phyloP scores from a whole-genome alignment of 495 filamentous ascomycete genomes.

The Penicillium cataractarum region DNA sequence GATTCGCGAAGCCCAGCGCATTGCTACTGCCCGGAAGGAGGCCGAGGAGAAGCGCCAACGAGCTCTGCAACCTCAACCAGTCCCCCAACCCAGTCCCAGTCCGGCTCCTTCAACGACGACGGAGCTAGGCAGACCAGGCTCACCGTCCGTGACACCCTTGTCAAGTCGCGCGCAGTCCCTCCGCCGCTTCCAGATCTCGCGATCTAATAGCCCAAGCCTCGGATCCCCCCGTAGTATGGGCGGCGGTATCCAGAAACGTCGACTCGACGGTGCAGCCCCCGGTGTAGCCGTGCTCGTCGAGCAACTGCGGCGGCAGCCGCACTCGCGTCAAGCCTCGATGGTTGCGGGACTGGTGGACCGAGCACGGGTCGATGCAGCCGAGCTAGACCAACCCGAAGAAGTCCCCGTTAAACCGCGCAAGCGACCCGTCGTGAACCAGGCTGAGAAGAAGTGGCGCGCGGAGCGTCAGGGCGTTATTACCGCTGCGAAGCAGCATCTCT shows the following conservation, averaged over 20 bases:
- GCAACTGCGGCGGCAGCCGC: conserved; percentile 41
- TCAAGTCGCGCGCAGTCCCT: conserved; percentile 28
- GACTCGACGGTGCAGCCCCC: conserved; percentile 28
- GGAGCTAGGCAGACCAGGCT: not conserved
- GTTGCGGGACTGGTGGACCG: conserved; percentile 38
- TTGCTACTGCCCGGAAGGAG: conserved; percentile 35
- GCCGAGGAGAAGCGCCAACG: conserved; percentile 35
- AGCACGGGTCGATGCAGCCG: conserved; percentile 10
- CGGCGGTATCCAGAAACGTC: conserved; percentile 49
- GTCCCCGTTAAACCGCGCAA: conserved; percentile 34
- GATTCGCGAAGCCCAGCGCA: conserved; percentile 42
- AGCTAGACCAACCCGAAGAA: not conserved
- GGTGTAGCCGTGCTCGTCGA: conserved; percentile 49
- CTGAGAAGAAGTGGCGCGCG: conserved; percentile 48
- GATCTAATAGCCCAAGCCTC: conserved; percentile 33
- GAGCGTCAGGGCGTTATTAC: conserved; percentile 42
- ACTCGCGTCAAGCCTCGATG: conserved; percentile 47
- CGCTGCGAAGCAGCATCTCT: conserved; percentile 45
- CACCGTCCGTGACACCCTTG: conserved; percentile 17
- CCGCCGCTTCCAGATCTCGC: conserved; percentile 50
- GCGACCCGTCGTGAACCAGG: conserved; percentile 49
- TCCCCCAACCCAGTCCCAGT: not conserved
- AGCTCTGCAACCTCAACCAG: conserved; percentile 30
- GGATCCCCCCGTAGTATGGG: conserved; percentile 27
- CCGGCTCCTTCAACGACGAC: not conserved